These are phyloP conservation scores for Paraphaeosphaeria sporulosa DNA, from an alignment of 2,329 filamentous ascomycete genomes.

Conservation along the genomic window DNA sequence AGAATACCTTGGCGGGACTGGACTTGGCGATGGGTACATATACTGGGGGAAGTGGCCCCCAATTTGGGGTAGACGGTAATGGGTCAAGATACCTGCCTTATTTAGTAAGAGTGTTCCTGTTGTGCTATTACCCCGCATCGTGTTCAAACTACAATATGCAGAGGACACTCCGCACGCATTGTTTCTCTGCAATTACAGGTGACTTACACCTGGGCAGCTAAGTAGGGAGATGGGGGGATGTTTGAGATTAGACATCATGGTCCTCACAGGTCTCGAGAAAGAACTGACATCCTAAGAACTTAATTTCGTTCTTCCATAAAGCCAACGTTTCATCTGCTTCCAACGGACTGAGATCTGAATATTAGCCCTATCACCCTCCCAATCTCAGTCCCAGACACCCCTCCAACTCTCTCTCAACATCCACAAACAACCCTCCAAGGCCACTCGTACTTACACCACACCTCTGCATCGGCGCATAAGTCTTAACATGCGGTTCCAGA, in stretches of 20 bases:
- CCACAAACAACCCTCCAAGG: constrained; percentile 12
- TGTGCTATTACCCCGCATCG: neutral
- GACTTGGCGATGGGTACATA: neutral
- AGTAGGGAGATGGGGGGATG: no score
- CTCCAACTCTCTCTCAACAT: constrained; percentile 17
- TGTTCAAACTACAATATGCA: neutral
- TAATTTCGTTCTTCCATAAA: no score
- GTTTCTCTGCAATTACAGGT: no score
- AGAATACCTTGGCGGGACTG: neutral
- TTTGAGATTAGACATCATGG: no score
- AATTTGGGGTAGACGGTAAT: neutral
- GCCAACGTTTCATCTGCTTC: neutral
- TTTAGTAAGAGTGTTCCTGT: neutral
- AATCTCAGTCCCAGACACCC: constrained; percentile 30
- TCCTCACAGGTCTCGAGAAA: no score
- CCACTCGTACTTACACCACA: constrained; percentile 28
- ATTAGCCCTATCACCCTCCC: neutral
- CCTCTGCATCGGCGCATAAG: constrained; percentile 30
- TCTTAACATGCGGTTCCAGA: constrained; percentile 27
- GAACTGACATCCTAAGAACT: no score
- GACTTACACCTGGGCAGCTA: no score
- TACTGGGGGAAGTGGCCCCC: neutral
- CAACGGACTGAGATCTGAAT: neutral
- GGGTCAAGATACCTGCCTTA: neutral
- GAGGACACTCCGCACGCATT: neutral